Evolutionary conservation across 495 filamentous ascomycete species (phyloP), one percentile per base, ranked within the genome.

Genomic region (Pyrenula aspistea): DNA sequence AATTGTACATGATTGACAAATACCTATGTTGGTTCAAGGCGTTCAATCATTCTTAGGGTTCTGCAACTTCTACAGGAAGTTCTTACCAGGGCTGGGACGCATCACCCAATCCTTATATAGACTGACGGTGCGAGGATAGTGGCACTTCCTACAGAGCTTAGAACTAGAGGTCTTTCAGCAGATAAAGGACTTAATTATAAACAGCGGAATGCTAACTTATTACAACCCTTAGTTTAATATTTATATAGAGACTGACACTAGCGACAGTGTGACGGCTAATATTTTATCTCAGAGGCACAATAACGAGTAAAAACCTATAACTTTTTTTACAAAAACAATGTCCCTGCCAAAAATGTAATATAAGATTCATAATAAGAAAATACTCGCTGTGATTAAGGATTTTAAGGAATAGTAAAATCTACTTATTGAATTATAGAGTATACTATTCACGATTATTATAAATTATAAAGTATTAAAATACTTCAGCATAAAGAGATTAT

Each of bases 1-100:
- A 8, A 36, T 56, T 56, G 55, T 59, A 12, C 49, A 51, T 20
- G 25, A 55, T 10, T 55, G 54, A 47, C 10, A 8, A 52, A 20
- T 4, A 21, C 50, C 22, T 52, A 8, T 8, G 4, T 21, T 20
- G 22, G 20, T 20, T 10, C 8, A 24, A 52, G 20, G 8, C 20
- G 20, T 52, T 10, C 20, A 52, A 24, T 52, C 20, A 8, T 52
- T 52, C 20, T 24, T 52, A 21, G 20, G 19, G 8, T 52, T 52
- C 20, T 8, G 4, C 20, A 52, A 52, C 20, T 52, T 52, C 20
- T 52, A 52, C 20, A 10, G 20, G 4, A 52, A 10, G 19, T 52
- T 52, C 20, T 21, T 52, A 21, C 10, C 10, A 4, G 50, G 19
- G 22, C 8, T 21, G 10, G 20, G 20, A 24, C 20, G 19, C 20